Evolutionary conservation across 352 stramenopile species (phyloP).

Genomic region (Phytophthora podocarpi): DNA sequence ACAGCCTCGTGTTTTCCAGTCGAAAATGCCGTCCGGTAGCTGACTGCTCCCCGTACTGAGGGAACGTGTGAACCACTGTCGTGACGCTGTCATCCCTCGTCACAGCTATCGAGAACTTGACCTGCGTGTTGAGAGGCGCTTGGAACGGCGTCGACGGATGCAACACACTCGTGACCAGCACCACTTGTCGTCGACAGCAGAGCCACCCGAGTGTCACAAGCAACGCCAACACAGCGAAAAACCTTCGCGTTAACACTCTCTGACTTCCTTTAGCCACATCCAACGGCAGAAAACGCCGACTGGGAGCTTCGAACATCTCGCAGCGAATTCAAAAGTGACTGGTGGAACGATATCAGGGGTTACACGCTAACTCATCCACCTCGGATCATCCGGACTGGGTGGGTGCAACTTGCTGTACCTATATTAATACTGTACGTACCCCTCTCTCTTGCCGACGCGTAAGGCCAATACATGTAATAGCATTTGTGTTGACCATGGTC

Average conservation of each 20-base stretch:
- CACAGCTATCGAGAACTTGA: neutral
- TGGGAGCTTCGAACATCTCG: conserved; percentile 3
- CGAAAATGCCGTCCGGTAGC: conserved; percentile 18
- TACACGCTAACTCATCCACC: no score
- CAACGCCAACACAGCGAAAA: conserved; percentile 6
- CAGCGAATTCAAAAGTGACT: neutral
- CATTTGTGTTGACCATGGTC: no score
- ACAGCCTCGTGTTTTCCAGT: conserved; percentile 6
- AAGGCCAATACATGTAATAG: no score
- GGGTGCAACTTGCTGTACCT: no score
- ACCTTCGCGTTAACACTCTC: neutral
- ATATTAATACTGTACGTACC: no score
- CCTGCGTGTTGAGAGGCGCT: neutral
- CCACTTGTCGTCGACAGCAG: neutral
- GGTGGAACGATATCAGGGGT: no score
- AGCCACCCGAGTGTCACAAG: neutral
- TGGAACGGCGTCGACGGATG: conserved; percentile 5
- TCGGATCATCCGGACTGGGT: no score
- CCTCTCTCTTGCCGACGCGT: no score
- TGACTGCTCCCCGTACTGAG: conserved; percentile 19
- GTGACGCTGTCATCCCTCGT: neutral
- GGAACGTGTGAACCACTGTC: conserved; percentile 8
- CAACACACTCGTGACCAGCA: conserved; percentile 1
- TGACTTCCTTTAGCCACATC: neutral
- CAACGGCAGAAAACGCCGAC: neutral